Evolutionary conservation across 129 eudicot genomes (phyloP), one percentile per base, ranked within the genome.

Genomic region (Logfia minima): DNA sequence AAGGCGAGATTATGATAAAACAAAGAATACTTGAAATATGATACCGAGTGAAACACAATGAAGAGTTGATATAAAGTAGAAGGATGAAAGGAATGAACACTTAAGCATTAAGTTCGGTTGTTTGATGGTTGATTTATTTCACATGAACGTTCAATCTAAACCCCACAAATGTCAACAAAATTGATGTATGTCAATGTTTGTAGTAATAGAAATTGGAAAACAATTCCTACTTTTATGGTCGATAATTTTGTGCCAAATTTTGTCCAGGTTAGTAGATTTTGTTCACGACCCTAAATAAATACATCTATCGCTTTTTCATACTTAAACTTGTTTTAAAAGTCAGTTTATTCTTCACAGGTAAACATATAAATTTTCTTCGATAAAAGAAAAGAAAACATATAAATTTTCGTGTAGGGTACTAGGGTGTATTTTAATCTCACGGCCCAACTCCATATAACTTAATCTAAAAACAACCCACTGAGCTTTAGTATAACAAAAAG

Each of bases 101-200:
- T 65, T 79, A 52, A 72, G 59, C 78, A 72, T 65, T 29, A 72
- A 64, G 17, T 71, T 79, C 66, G 77, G 65, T 63, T 51, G 17
- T 79, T 63, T 79, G 5, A 64, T 51, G 83, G 76, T 72, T 52
- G 37, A 35, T 21, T 55, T 77, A 21, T 19, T 77, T 35, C 68
- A 77, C 19, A 23, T 67, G 19, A 31, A 62, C 45, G 52, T 78
- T 48, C 22, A 70, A 31, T 60, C 14, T 17, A 34, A 65, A 76
- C 72, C 72, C 72, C 52, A 66, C 80, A 76, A 76, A 75, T 75
- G 79, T 63, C 71, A 63, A 75, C 13, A 18, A 22, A 37, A 39
- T 22, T 10, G 14, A 43, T 64, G 43, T 63, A 21, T 35, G n/a
- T 35, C 10, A 3, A 59, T 22, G 69, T 58, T 60, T 19, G 7